Conservation (phyloP, 805 yeast genomes). For the Pichia ethanolica region DNA sequence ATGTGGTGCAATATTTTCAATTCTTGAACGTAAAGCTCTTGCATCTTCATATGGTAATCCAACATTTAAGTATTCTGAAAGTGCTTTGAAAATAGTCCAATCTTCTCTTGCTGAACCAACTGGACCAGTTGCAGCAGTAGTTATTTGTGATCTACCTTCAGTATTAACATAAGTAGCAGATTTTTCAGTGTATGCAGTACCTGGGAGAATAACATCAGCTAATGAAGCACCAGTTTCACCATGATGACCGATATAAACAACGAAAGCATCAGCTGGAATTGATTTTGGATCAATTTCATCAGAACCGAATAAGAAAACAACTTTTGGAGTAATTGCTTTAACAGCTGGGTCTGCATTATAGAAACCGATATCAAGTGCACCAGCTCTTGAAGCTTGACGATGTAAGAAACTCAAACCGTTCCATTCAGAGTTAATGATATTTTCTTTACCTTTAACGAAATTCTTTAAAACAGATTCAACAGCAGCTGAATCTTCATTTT, state of each 20-base stretch:
- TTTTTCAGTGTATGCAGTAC: slow-evolving; percentile 85
- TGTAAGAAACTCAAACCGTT: slow-evolving; percentile 75
- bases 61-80: slow-evolving; percentile 66
- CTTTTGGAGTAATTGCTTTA: slow-evolving; percentile 50
- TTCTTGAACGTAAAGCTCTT: slow-evolving; percentile 57
- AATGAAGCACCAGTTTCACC: slow-evolving; percentile 85
- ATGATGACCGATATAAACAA: slow-evolving; percentile 86
- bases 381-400: slow-evolving; percentile 82
- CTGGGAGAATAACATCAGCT: slow-evolving; percentile 83
- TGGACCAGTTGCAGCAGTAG: slow-evolving; percentile 81
- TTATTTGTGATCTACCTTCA: slow-evolving; percentile 80
- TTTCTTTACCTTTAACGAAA: slow-evolving; percentile 47
- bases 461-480: slow-evolving; percentile 52
- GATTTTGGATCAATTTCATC: slow-evolving; percentile 66
- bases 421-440: slow-evolving; percentile 68
- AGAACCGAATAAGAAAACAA: slow-evolving; percentile 76
- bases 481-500: slow-evolving; percentile 55
- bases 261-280: slow-evolving; percentile 79
- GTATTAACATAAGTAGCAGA: slow-evolving; percentile 80
- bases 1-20: slow-evolving; percentile 75
- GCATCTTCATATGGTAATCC: slow-evolving; percentile 72
- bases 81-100: slow-evolving; percentile 81
- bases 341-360: slow-evolving; percentile 41
- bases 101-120: slow-evolving; percentile 90
- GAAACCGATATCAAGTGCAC: slow-evolving; percentile 82